Evolutionary conservation across 164 flowering plant genomes (phyloP).

Genomic region (Vitis rotundifolia): DNA sequence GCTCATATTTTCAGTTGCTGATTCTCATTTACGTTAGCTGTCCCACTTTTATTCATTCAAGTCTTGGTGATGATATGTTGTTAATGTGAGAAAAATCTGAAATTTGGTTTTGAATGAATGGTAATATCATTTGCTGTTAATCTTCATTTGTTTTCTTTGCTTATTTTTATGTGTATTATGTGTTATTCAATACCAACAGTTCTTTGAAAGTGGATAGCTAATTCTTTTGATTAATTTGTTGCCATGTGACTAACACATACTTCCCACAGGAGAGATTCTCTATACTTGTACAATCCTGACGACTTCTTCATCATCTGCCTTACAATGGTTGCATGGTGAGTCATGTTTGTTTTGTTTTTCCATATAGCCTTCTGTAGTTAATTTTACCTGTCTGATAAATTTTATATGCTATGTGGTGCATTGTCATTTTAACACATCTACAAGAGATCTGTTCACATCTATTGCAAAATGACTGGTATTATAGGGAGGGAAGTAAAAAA

Average conservation of each 20-base stretch:
- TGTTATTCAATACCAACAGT: neutral
- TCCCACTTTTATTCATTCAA: neutral
- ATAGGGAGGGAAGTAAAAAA: too few relatives aligned
- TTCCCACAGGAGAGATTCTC: conserved; percentile 63
- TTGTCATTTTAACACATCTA: neutral
- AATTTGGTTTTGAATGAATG: neutral
- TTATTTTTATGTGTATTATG: neutral
- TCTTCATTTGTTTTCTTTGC: neutral
- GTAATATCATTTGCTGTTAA: neutral
- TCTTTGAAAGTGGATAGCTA: neutral
- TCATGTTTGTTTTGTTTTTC: conserved; percentile 1
- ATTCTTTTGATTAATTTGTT: neutral
- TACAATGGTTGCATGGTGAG: conserved; percentile 92
- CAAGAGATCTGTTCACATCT: too few relatives aligned
- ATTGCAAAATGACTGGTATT: too few relatives aligned
- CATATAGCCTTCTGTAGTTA: neutral
- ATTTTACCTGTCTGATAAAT: neutral
- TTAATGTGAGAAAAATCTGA: neutral
- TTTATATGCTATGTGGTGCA: neutral
- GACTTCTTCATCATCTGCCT: conserved; percentile 67
- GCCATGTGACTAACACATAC: neutral
- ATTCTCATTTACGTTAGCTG: neutral
- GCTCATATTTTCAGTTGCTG: neutral
- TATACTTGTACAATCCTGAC: conserved; percentile 82
- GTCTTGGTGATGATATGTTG: neutral